Evolutionary conservation across 768 basidiomycete species (phyloP).

Genomic region (Termitomyces bulborhizus): DNA sequence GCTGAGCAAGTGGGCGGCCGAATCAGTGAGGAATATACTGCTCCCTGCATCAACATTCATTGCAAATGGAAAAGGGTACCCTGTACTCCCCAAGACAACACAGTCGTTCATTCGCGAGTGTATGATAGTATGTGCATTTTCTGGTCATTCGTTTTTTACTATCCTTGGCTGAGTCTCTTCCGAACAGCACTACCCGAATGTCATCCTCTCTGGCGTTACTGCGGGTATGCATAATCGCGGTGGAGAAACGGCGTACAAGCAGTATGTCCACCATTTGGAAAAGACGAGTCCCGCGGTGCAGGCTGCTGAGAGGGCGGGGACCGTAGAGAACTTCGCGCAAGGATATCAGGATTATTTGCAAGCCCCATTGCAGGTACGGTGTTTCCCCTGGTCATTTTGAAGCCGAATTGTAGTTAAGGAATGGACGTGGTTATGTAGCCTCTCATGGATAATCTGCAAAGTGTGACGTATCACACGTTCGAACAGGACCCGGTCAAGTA

Average conservation of each 20-base stretch:
- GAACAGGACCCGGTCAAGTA: slow-evolving; percentile 99
- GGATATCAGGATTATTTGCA: slow-evolving; percentile 96
- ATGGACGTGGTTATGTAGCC: slow-evolving; percentile 44
- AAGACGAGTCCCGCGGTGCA: slow-evolving; percentile 65
- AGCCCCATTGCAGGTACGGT: slow-evolving; percentile 79
- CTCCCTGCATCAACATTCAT: slow-evolving; percentile 90
- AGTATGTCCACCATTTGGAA: slow-evolving; percentile 83
- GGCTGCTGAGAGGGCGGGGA: slow-evolving; percentile 59
- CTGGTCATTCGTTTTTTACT: not conserved
- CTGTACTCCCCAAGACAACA: slow-evolving; percentile 89
- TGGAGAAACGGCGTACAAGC: slow-evolving; percentile 81
- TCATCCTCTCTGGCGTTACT: slow-evolving; percentile 72
- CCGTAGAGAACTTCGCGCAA: slow-evolving; percentile 84
- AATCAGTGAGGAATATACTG: slow-evolving; percentile 85
- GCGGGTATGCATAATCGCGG: slow-evolving; percentile 68
- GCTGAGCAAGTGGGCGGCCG: slow-evolving; percentile 86
- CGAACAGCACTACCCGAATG: slow-evolving; percentile 72
- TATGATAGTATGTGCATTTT: slow-evolving; percentile 60
- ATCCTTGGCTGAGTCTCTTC: slow-evolving; percentile 9
- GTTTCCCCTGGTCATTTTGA: not conserved
- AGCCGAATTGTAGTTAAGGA: slow-evolving; percentile 1
- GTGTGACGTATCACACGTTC: slow-evolving; percentile 94
- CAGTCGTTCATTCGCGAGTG: slow-evolving; percentile 87
- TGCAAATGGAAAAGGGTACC: slow-evolving; percentile 93
- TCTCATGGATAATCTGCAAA: slow-evolving; percentile 95